Conservation (phyloP, 768 basidiomycete species). For the Harrya chromipes region DNA sequence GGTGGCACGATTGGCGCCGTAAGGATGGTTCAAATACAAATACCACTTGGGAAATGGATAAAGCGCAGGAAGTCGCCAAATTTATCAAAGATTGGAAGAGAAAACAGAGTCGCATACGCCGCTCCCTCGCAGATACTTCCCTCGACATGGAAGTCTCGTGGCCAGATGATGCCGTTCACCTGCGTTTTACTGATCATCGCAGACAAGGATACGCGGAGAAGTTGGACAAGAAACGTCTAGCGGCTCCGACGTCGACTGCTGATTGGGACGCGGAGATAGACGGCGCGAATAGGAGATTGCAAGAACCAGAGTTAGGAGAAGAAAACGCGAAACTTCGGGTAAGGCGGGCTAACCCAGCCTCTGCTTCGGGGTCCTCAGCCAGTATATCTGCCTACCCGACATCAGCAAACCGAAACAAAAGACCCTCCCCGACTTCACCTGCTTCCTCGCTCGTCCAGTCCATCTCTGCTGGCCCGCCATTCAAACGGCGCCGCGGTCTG, state of each 20-base stretch:
- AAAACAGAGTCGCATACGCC: slow-evolving; percentile 31
- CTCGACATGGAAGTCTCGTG: slow-evolving; percentile 39
- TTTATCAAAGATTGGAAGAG: slow-evolving; percentile 35
- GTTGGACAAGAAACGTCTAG: slow-evolving; percentile 16
- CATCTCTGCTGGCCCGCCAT: slow-evolving; percentile 8
- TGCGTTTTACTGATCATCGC: slow-evolving; percentile 41
- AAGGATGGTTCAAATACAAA: slow-evolving; percentile 52
- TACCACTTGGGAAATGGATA: slow-evolving; percentile 48
- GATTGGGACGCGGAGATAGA: slow-evolving; percentile 31
- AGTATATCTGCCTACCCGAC: slow-evolving; percentile 1
- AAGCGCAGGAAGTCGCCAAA: slow-evolving; percentile 9
- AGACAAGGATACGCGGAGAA: slow-evolving; percentile 49
- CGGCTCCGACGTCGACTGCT: slow-evolving; percentile 7
- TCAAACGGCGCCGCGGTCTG: slow-evolving; percentile 7
- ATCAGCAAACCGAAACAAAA: slow-evolving; percentile 4
- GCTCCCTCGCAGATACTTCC: slow-evolving; percentile 26
- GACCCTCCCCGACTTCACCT: slow-evolving; percentile 12
- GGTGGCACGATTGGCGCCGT: slow-evolving; percentile 53
- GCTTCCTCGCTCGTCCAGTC: slow-evolving; percentile 12
- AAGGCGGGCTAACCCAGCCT: slow-evolving; percentile 12
- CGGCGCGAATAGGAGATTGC: slow-evolving; percentile 7
- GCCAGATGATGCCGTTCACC: slow-evolving; percentile 42
- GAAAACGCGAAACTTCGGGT: slow-evolving; percentile 20
- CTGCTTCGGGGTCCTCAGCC: slow-evolving; percentile 8
- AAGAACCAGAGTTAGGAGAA: slow-evolving; percentile 29